Evolutionary conservation across 495 filamentous ascomycete genomes (phyloP), one percentile per base, ranked within the genome.

Genomic region (Chaetomium tenue): DNA sequence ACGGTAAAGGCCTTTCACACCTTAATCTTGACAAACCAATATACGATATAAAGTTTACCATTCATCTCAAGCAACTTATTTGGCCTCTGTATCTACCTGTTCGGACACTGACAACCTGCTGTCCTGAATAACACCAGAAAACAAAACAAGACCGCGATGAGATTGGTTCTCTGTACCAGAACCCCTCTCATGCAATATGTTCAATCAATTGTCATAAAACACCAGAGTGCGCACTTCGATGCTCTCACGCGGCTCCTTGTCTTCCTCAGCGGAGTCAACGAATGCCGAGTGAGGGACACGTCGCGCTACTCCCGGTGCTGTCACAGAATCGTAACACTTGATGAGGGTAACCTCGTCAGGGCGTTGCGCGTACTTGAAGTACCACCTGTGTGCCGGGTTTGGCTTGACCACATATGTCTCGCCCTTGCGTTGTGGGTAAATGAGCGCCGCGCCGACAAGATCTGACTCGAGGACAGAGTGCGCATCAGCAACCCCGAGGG

Each of bases 351-450:
- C 85, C 76, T 89, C 76, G 55, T 84, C 76, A 6, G 87, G 84
- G 23, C 79, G 78, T 69, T 88, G 81, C 2, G 86, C 89, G 56
- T 83, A 87, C 84, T 89, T 89, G 75, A 94, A 96, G 71, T 84
- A 86, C 90, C 91, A 96, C 68, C 80, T 76, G 74, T 91, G 86
- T 0, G 60, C 66, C 13, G 76, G 67, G 61, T 84, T 83, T 40
- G 83, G 82, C 63, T 79, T 78, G 37, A 95, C 89, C 0, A 77
- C 80, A 51, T 86, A 86, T 3, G 90, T 93, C 80, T 91, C 89
- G 12, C 91, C 91, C 28, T 77, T 84, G 8, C 88, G 83, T 58
- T 87, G 74, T 3, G 90, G 88, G 75, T 93, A 93, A 60, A 92
- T 82, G 57, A 93, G 87, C 63, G 87, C 78, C 6, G 91, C 76